phyloP scores from a whole-genome alignment of 73 alveolate genomes.

The Diophrys sp. region DNA sequence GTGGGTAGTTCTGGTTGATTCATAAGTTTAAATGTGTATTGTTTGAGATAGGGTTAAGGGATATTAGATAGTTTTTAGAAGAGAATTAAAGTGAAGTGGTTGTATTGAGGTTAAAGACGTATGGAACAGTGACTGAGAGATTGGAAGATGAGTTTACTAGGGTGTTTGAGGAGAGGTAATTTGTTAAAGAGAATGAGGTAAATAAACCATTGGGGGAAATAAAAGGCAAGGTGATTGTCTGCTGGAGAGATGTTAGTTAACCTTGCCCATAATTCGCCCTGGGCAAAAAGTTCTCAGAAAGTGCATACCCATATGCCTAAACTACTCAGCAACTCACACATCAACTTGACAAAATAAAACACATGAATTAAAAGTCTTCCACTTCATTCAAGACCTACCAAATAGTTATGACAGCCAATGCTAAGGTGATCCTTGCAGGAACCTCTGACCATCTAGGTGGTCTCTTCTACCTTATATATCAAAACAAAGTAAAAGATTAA shows the following conservation, averaged over 20 bases:
- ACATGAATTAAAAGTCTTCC: neutral
- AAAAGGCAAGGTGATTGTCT: neutral
- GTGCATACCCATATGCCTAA: neutral
- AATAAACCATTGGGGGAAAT: neutral
- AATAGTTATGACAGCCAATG: neutral
- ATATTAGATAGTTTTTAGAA: neutral
- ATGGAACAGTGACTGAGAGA: neutral
- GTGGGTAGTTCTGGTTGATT: neutral
- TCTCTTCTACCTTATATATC: neutral
- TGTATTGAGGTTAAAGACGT: neutral
- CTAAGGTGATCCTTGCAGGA: neutral
- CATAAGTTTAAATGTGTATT: neutral
- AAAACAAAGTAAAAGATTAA: neutral
- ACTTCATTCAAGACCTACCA: too few relatives aligned
- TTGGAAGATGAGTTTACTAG: neutral
- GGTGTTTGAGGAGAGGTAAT: neutral
- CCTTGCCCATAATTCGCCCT: neutral
- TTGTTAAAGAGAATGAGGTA: neutral
- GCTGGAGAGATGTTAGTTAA: neutral
- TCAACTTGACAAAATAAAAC: too few relatives aligned
- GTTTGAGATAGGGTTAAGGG: neutral
- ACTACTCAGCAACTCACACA: neutral
- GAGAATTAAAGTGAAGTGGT: neutral
- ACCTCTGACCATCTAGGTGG: neutral
- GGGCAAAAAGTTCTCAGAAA: neutral